phyloP scores from a whole-genome alignment of 2,329 filamentous ascomycete species.

The Pyricularia sp. region DNA sequence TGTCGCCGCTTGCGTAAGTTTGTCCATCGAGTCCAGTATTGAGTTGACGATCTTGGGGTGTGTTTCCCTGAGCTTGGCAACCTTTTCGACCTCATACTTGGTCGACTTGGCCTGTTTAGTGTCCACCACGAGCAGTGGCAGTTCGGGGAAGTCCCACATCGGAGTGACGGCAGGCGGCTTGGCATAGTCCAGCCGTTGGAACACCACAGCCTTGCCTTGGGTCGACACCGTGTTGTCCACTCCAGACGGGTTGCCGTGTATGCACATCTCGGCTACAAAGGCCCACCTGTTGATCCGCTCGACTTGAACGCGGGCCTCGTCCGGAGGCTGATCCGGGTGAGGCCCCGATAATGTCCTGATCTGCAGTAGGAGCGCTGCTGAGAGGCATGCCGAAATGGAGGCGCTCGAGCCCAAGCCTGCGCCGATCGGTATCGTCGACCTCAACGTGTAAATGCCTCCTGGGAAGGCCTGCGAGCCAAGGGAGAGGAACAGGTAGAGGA shows the following conservation, averaged over 20 bases:
- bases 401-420: slow-evolving; percentile 87
- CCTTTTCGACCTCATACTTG: slow-evolving; percentile 72
- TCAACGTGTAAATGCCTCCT: slow-evolving; percentile 76
- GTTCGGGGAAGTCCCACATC: slow-evolving; percentile 78
- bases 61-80: slow-evolving; percentile 53
- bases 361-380: slow-evolving; percentile 73
- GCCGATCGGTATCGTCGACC: slow-evolving; percentile 86
- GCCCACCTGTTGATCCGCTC: slow-evolving; percentile 97
- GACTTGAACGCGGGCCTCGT: slow-evolving; percentile 80
- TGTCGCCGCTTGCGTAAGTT: slow-evolving; percentile 45
- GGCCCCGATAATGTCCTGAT: slow-evolving; percentile 79
- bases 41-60: slow-evolving; percentile 68
- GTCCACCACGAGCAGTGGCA: slow-evolving; percentile 81
- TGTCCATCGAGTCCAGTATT: slow-evolving; percentile 78
- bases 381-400: slow-evolving; percentile 83
- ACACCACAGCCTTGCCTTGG: slow-evolving; percentile 87
- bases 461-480: slow-evolving; percentile 68
- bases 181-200: slow-evolving; percentile 65
- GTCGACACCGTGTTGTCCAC: slow-evolving; percentile 95
- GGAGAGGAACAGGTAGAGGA: slow-evolving; percentile 86
- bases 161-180: slow-evolving; percentile 66
- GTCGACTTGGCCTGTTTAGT: slow-evolving; percentile 83
- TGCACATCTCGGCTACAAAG: slow-evolving; percentile 92
- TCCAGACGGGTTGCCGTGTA: slow-evolving; percentile 91
- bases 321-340: slow-evolving; percentile 76